A percentile compares a stretch with the other conserved stretches of the same genome.
These are phyloP conservation scores for Aleurites moluccanus DNA, from an alignment of 441 rosid genomes.

Conservation along the genomic window DNA sequence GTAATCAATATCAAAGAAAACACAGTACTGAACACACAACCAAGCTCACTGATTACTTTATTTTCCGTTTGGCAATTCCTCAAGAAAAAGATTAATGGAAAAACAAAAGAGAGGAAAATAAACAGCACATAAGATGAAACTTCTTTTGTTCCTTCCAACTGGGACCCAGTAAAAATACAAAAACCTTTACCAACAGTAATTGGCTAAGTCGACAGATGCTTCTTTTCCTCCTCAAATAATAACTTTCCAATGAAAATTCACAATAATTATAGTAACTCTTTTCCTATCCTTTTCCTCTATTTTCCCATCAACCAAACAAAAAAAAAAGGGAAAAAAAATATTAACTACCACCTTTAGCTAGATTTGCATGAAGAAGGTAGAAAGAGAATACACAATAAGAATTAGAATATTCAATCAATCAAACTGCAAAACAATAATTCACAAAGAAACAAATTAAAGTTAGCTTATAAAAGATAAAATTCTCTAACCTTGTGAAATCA, in stretches of 20 bases:
- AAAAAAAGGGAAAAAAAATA: neutral
- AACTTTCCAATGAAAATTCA: neutral
- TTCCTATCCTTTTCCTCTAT: slow-evolving; percentile 12
- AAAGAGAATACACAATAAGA: slow-evolving; percentile 6
- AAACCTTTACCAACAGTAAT: no score
- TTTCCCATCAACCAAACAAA: slow-evolving; percentile 28
- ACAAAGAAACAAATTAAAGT: neutral
- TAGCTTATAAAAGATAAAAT: neutral
- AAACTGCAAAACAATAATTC: neutral
- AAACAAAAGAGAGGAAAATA: neutral
- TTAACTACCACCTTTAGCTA: no score
- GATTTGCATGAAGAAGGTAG: slow-evolving; percentile 2
- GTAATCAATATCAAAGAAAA: slow-evolving; percentile 9
- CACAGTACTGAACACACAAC: neutral
- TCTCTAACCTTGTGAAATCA: slow-evolving; percentile 4
- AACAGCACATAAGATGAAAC: neutral
- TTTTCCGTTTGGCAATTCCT: slow-evolving; percentile 7
- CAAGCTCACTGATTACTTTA: neutral
- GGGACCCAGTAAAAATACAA: neutral
- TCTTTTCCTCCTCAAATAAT: no score
- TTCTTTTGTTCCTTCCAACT: neutral
- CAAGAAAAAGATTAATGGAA: neutral
- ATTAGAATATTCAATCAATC: neutral
- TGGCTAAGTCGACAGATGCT: neutral
- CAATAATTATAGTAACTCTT: neutral